These are phyloP conservation scores for Coemansia aciculifera DNA, from an alignment of 192 early-diverging fungal genomes.

Conservation along the genomic window DNA sequence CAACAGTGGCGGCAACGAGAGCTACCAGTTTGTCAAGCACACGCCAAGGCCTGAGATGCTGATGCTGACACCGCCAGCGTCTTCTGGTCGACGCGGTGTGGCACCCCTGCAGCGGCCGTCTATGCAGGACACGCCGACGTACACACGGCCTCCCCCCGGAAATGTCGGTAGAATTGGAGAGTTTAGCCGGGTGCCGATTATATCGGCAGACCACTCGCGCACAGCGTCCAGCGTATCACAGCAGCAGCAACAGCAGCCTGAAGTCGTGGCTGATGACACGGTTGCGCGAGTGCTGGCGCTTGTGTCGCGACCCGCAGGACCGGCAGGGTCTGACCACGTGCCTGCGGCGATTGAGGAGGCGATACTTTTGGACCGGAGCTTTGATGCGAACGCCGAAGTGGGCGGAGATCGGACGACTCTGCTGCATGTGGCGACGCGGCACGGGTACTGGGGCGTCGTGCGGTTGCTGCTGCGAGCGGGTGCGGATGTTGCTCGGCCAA, in stretches of 20 bases:
- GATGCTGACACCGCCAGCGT: slow-evolving; percentile 40
- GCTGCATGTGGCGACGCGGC: slow-evolving; percentile 30
- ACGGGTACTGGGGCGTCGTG: slow-evolving; percentile 42
- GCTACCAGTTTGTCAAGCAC: neutral
- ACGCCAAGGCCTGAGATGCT: neutral
- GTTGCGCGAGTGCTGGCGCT: neutral
- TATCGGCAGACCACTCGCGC: slow-evolving; percentile 15
- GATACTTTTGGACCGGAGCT: slow-evolving; percentile 11
- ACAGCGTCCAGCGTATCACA: neutral
- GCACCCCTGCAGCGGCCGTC: slow-evolving; percentile 7
- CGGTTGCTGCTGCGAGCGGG: slow-evolving; percentile 37
- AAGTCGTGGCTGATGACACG: neutral
- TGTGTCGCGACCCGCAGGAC: slow-evolving; percentile 1
- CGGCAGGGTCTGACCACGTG: slow-evolving; percentile 1
- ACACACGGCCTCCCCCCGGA: slow-evolving; percentile 13
- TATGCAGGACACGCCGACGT: slow-evolving; percentile 7
- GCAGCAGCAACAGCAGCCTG: neutral
- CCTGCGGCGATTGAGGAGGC: slow-evolving; percentile 19
- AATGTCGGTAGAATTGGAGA: neutral
- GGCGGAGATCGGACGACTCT: slow-evolving; percentile 14
- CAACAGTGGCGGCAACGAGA: neutral
- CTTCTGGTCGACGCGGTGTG: slow-evolving; percentile 11
- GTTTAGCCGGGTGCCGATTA: neutral
- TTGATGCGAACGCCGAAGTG: slow-evolving; percentile 18
- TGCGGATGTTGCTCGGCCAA: slow-evolving; percentile 12